Percentiles rank a stretch among this genome's conserved stretches.
These are phyloP conservation scores for Phlebiopsis gigantea DNA, from an alignment of 768 basidiomycete species.

Conservation along the genomic window DNA sequence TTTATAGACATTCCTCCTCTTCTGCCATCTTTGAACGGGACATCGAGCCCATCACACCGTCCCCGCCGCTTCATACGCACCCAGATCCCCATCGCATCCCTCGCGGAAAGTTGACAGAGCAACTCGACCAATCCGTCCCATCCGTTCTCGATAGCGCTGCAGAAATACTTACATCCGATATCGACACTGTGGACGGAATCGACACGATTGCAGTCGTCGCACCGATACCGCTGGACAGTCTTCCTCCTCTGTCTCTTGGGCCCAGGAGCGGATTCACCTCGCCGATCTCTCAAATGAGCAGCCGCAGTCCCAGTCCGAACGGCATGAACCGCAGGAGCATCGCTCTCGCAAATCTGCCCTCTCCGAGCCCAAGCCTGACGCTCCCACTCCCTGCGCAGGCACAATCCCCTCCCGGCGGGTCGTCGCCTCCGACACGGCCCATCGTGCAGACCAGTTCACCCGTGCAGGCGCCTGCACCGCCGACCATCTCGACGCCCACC, in stretches of 20 bases:
- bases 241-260: conserved; percentile 12
- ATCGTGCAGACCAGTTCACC: conserved; percentile 24
- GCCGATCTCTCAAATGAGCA: conserved; percentile 58
- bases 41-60: conserved; percentile 60
- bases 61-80: conserved; percentile 35
- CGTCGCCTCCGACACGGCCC: conserved; percentile 18
- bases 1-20: conserved; percentile 60
- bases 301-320: conserved; percentile 62
- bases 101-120: conserved; percentile 65
- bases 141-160: conserved; percentile 84
- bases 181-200: conserved; percentile 35
- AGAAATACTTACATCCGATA: conserved; percentile 49
- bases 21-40: conserved; percentile 92
- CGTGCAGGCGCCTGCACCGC: conserved; percentile 8
- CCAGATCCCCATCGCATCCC: conserved; percentile 70
- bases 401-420: conserved; percentile 13
- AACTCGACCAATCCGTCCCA: conserved; percentile 75
- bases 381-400: conserved; percentile 16
- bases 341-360: conserved; percentile 45
- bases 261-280: conserved; percentile 54
- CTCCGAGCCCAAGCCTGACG: conserved; percentile 24
- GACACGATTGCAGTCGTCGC: conserved; percentile 62
- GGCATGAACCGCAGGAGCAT: conserved; percentile 26
- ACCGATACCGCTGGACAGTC: conserved; percentile 34
- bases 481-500: conserved; percentile 29